phyloP scores from a whole-genome alignment of 202 grass and related monocot species.

The Musa balbisiana region DNA sequence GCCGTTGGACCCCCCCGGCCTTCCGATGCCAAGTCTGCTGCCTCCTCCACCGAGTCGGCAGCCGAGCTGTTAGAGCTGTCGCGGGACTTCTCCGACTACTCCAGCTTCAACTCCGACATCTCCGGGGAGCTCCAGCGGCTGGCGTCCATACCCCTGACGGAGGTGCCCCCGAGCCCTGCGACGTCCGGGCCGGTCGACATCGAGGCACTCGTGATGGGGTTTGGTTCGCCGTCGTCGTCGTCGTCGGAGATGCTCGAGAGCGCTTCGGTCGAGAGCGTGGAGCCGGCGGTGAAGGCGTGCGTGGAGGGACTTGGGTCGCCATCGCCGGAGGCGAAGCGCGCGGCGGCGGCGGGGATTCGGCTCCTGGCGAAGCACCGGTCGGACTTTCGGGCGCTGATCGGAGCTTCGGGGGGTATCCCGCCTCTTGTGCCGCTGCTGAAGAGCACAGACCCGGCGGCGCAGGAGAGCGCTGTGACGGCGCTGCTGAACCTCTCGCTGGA shows the following conservation, averaged over 20 bases:
- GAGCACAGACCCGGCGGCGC: not conserved
- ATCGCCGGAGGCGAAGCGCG: not conserved
- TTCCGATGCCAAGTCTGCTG: not conserved
- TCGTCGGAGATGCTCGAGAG: not conserved
- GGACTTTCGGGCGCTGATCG: not conserved
- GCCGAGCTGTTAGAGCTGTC: slow-evolving; percentile 3
- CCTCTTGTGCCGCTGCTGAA: slow-evolving; percentile 1
- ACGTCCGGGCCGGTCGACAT: not conserved
- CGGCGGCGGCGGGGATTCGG: not conserved
- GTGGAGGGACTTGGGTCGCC: not conserved
- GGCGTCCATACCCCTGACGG: not conserved
- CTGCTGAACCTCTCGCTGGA: slow-evolving; percentile 9
- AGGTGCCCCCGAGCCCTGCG: not conserved
- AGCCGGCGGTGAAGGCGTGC: not conserved
- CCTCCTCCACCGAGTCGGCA: not conserved
- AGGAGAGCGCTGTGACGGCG: slow-evolving; percentile 5
- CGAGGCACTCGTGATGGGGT: not conserved
- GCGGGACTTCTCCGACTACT: not conserved
- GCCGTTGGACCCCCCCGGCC: not conserved
- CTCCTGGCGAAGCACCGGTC: slow-evolving; percentile 10
- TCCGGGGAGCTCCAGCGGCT: slow-evolving; percentile 3
- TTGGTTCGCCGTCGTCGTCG: not conserved
- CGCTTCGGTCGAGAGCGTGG: not conserved
- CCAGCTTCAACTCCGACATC: not conserved
- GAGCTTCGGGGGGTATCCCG: not conserved